Evolutionary conservation across 2,329 filamentous ascomycete genomes (phyloP).

Genomic region (Pestalotiopsis sp.): DNA sequence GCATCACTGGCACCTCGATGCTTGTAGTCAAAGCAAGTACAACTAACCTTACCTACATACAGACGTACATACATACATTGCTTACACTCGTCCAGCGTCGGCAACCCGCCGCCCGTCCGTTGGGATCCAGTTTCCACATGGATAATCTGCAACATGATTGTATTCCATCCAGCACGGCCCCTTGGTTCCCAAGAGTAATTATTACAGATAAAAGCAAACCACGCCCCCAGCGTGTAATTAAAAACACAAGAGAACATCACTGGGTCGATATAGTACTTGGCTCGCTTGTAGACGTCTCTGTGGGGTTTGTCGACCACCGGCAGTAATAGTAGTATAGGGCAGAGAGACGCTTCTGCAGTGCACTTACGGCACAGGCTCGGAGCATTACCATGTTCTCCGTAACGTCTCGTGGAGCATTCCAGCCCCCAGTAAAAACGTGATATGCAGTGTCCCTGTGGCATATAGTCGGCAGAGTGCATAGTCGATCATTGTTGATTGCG

Average conservation of each 20-base stretch:
- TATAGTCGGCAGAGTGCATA: background rate
- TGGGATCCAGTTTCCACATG: background rate
- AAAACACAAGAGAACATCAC: background rate
- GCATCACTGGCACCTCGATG: background rate
- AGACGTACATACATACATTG: background rate
- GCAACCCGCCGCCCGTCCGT: background rate
- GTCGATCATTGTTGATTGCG: background rate
- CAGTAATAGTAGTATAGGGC: background rate
- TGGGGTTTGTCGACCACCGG: background rate
- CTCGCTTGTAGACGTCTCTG: background rate
- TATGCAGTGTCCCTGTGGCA: background rate
- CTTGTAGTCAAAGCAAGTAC: too few relatives aligned
- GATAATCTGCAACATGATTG: background rate
- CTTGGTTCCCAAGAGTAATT: background rate
- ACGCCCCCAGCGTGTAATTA: background rate
- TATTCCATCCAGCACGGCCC: background rate
- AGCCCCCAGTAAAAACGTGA: background rate
- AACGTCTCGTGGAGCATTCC: background rate
- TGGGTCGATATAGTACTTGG: background rate
- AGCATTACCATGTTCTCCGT: background rate
- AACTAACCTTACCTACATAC: too few relatives aligned
- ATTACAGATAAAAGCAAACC: background rate
- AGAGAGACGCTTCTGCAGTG: background rate
- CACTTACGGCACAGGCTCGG: background rate
- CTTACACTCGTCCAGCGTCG: background rate